Evolutionary conservation across 2,329 filamentous ascomycete species (phyloP).

Genomic region (Mollisia scopiformis): DNA sequence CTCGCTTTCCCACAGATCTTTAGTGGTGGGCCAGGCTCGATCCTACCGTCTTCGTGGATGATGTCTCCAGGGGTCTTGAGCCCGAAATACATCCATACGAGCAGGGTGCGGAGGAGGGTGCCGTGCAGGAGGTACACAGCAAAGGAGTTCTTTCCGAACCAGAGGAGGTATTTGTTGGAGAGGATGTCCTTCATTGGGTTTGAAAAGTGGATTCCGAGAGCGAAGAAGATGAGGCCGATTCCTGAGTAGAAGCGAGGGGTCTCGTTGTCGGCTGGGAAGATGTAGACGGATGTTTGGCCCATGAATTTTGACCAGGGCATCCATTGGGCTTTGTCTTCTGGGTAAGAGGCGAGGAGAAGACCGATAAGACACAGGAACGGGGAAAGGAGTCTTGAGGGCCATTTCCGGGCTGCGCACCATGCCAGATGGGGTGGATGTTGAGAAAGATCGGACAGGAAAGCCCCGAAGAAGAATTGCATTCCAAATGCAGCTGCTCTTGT

Average conservation of each 20-base stretch:
- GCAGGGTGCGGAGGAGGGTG: constrained; percentile 58
- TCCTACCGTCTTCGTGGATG: constrained; percentile 37
- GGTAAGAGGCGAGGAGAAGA: constrained; percentile 61
- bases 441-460: constrained; percentile 63
- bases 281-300: constrained; percentile 42
- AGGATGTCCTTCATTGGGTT: constrained; percentile 53
- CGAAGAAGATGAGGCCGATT: constrained; percentile 51
- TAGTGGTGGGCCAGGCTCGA: constrained; percentile 37
- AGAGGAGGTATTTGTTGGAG: constrained; percentile 58
- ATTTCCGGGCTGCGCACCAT: constrained; percentile 46
- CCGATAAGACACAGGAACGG: constrained; percentile 53
- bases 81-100: constrained; percentile 63
- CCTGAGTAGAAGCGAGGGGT: constrained; percentile 52
- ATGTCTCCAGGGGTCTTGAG: constrained; percentile 39
- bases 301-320: constrained; percentile 56
- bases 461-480: constrained; percentile 64
- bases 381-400: constrained; percentile 49
- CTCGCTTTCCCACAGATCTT: constrained; percentile 41
- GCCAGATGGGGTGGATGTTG: constrained; percentile 52
- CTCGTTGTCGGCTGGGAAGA: constrained; percentile 52
- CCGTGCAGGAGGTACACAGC: constrained; percentile 68
- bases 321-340: constrained; percentile 56
- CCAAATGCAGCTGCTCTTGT: constrained; percentile 47
- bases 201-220: constrained; percentile 56
- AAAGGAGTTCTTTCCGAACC: constrained; percentile 66